Base-by-base conservation (phyloP, 257 asterid species). In the Salvia miltiorrhiza region DNA sequence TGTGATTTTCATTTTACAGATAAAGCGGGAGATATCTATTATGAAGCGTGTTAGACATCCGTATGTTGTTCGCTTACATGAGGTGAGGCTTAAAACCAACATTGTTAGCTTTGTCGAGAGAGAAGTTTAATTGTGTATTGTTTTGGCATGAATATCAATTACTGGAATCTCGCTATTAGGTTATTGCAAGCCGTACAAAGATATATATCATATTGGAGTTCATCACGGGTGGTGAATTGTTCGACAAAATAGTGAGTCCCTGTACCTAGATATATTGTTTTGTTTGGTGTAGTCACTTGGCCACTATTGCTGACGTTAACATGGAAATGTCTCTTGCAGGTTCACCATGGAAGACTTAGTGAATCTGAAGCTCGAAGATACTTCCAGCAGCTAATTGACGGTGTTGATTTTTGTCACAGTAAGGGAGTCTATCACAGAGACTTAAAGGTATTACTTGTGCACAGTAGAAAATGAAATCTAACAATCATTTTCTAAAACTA, bases 11-110 rank as follows among this genome's bases (percentile, higher is more conserved):
- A 16, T 76, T 57, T 54, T 85, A 85, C 93, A 94, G 99, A 94
- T 94, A 61, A 94, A 94, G 87, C 88, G 78, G 85, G 99, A 94
- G 84, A 93, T 93, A 73, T 93, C 95, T 16, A 93, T 93, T 65
- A 93, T 93, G 99, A 93, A 90, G 89, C 90, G 92, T 65, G 97
- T 93, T 73, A 77, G 96, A 63, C 99, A 93, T 82, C 99, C 96
- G 6, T 57, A 82, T 76, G 84, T 93, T 69, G 94, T 93, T 78
- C 97, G 95, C 66, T 81, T 93, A 44, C 96, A 94, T 28, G 97
- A 94, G 99, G 99, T 86, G 83, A 78, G 63, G 65, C 63, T 79
- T 71, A 66, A 63, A 64, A 28, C 62, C 71, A 68, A 57, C 74
- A 73, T 65, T 67, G 61, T 67, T 43, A 14, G 76, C 65, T 73